These are phyloP conservation scores for Antrodiella citrinella DNA, from an alignment of 768 basidiomycete species.

Conservation along the genomic window DNA sequence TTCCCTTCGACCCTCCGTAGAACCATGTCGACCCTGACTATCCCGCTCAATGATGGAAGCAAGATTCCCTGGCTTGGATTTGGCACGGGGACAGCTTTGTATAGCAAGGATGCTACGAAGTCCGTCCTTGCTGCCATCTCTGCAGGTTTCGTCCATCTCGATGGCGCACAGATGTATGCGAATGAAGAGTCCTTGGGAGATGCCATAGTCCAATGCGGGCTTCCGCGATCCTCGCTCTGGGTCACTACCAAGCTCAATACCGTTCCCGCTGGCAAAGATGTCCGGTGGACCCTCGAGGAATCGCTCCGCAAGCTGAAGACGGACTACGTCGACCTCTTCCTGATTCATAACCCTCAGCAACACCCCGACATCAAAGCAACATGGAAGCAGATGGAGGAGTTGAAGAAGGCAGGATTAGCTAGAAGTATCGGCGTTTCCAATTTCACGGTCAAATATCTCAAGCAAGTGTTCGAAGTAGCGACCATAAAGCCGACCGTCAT, in stretches of 20 bases:
- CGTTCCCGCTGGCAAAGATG: slow-evolving; percentile 24
- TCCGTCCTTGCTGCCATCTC: slow-evolving; percentile 23
- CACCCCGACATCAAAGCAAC: slow-evolving; percentile 23
- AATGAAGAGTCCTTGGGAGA: slow-evolving; percentile 32
- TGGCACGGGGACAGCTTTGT: slow-evolving; percentile 31
- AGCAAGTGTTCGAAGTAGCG: slow-evolving; percentile 34
- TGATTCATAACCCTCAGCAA: slow-evolving; percentile 32
- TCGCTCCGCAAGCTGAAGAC: slow-evolving; percentile 34
- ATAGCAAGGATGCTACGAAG: slow-evolving; percentile 20
- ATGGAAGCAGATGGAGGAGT: slow-evolving; percentile 36
- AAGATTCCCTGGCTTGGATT: slow-evolving; percentile 30
- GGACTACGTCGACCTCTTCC: slow-evolving; percentile 35
- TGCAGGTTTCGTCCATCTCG: slow-evolving; percentile 31
- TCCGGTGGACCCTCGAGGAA: slow-evolving; percentile 28
- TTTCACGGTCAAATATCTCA: slow-evolving; percentile 34
- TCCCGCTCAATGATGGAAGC: slow-evolving; percentile 30
- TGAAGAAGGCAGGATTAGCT: slow-evolving; percentile 32
- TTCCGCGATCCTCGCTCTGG: slow-evolving; percentile 31
- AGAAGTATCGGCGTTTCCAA: slow-evolving; percentile 49
- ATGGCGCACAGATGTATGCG: slow-evolving; percentile 30
- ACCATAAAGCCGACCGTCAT: slow-evolving; percentile 44
- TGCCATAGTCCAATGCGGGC: slow-evolving; percentile 25
- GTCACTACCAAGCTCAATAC: slow-evolving; percentile 34
- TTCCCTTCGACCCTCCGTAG: neutral
- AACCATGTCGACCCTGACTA: slow-evolving; percentile 18